Conservation (phyloP, 225 moss, liverwort and hornwort genomes). For the Pleurozium schreberi region DNA sequence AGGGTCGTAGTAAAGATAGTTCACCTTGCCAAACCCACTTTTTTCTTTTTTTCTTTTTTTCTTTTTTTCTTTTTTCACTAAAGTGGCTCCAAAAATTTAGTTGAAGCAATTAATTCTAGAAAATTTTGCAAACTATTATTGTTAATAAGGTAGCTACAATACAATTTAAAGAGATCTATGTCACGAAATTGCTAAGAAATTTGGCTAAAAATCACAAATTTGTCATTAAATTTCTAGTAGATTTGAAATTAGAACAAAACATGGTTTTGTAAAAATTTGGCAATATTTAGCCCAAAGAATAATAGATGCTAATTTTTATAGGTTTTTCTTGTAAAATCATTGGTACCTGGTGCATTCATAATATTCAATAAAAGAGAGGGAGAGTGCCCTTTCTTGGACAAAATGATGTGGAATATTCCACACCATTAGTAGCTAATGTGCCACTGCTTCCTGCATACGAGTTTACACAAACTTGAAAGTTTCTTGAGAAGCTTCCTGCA, state of each 20-base stretch:
- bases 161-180: neutral
- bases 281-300: neutral
- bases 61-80: neutral
- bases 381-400: no score
- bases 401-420: no score
- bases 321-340: neutral
- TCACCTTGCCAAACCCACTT: rapidly evolving
- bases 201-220: neutral
- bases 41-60: rapidly evolving
- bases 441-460: no score
- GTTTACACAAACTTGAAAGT: no score
- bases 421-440: no score
- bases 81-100: neutral
- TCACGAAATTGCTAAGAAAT: neutral
- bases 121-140: neutral
- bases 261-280: neutral
- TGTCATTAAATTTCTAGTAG: neutral
- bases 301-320: neutral
- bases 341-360: neutral
- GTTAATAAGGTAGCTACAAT: neutral
- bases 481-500: no score
- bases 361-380: no score
- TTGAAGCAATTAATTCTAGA: neutral
- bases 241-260: neutral
- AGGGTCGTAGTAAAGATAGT: neutral